Base-by-base conservation (phyloP, 495 filamentous ascomycete genomes). In the Antarctomyces pellizariae region DNA sequence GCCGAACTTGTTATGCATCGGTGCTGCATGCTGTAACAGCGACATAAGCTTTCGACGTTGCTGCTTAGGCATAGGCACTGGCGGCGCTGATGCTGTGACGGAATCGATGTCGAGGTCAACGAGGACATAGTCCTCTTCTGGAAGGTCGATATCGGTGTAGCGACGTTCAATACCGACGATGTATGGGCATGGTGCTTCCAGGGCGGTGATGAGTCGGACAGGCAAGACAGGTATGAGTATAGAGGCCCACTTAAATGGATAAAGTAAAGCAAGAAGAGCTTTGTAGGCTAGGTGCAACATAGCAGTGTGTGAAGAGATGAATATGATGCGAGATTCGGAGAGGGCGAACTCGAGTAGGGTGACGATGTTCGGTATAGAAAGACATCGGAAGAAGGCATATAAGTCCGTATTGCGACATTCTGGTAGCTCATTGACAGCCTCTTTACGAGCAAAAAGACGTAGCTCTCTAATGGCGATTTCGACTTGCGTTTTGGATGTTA, bases 121-220 rank as follows among this genome's bases (percentile, higher is more conserved):
- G 17, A 93, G 50, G 10, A 93, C 82, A 44, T 84, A 93, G 42
- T 95, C 86, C 38, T 95, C 86, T n/a, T 90, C 77, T 0, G 86
- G 86, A 18, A 92, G 60, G 32, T 89, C 76, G 26, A 89, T 67
- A 36, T 73, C 73, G 35, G 93, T 86, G 48, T 93, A 97, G 21
- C 86, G 66, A 28, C 79, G 62, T 47, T 97, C 86, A 20, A 97
- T 77, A 23, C 86, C 86, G 11, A 92, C 76, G 32, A 97, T 92
- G 41, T 93, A 97, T 0, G 86, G 86, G 35, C 86, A 95, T 10
- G 86, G 86, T 1, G 86, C 86, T 41, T 95, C 84, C 11, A 95
- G 57, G 5, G 78, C 82, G 30, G 83, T 79, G 9, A 95, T 56
- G 18, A 95, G 53, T 16, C 84, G 66, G 10, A 78, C 80, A 13